Evolutionary conservation across 129 eudicot species (phyloP), one percentile per base, ranked within the genome.

Genomic region (Artemisia annua): DNA sequence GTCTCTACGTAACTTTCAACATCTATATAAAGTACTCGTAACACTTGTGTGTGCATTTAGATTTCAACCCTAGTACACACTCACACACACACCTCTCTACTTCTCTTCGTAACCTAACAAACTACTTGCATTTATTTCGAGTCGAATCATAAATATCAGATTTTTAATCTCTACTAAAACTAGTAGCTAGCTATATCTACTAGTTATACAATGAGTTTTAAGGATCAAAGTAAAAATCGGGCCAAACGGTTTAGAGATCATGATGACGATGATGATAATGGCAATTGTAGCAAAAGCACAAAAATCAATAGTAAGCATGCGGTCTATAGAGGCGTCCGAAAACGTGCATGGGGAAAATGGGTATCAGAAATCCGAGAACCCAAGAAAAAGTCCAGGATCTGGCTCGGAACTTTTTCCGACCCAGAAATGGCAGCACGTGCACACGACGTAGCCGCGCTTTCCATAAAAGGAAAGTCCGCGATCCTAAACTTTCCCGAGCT

Each of bases 401-500:
- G 97, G 97, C 86, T 91, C 0, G 95, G 97, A 7, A 87, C 97
- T 13, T 91, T 91, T 64, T 71, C 86, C 1, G 82, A 75, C 63
- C 89, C 97, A 16, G 92, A 91, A 59, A 91, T 91, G 97, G 97
- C 97, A 3, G 97, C 97, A 52, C 95, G 97, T 26, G 97, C 97
- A 58, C 97, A 90, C 77, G 94, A 91, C 79, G 97, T 84, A 3
- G 97, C 95, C 0, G 95, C 97, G 39, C 73, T 84, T 4, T 80
- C 86, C 63, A 86, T 88, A 22, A 91, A 88, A 66, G 95, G 95
- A n/a, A 71, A 39, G 63, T 66, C 95, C 7, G 95, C 95, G 26
- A 73, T 88, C 16, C 97, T 91, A 30, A 91, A 91, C 82, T 88
- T 91, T 82, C 97, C 97, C 2, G 81, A 91, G 20, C 88, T 91